Evolutionary conservation across 257 asterid genomes (phyloP), one percentile per base, ranked within the genome.

Genomic region (Paulownia fortunei): DNA sequence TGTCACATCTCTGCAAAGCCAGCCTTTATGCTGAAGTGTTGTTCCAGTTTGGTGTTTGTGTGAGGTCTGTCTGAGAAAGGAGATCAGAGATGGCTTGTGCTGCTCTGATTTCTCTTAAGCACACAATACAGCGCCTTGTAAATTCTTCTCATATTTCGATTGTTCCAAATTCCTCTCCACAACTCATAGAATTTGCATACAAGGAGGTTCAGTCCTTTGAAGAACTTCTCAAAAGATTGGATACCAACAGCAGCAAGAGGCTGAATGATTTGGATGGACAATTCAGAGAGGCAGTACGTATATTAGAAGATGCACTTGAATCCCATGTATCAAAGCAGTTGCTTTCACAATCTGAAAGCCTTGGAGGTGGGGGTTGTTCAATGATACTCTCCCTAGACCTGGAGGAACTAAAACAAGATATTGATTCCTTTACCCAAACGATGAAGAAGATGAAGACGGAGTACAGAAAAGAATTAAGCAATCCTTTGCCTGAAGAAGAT

Each of bases 51-150:
- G n/a, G n/a, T n/a, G n/a, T n/a, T n/a, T n/a, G n/a, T n/a, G n/a
- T n/a, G n/a, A n/a, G n/a, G n/a, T 30, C 15, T 32, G 16, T n/a
- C 7, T 4, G 19, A 39, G 36, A 23, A 56, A 4, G 56, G 71
- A 37, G 32, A n/a, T n/a, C n/a, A 9, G 32, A 47, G 5, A 58
- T 74, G 79, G 62, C 71, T 42, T 75, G 47, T 34, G 60, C 34
- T 47, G 73, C 19, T 19, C 27, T 47, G 18, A 6, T 42, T 19
- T 63, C 23, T n/a, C 11, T 42, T 0, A 73, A 39, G 78, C 72
- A 59, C 5, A 59, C 68, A 2, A 47, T 63, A 2, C 54, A 47
- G 4, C 64, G 56, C 42, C 72, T 75, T 23, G 27, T 62, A 2
- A 49, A 34, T 1, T 62, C 73, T 32, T 0, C 11, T 36, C 64